Conservation (phyloP, 1,284 basidiomycete genomes). For the Amylostereum areolatum region DNA sequence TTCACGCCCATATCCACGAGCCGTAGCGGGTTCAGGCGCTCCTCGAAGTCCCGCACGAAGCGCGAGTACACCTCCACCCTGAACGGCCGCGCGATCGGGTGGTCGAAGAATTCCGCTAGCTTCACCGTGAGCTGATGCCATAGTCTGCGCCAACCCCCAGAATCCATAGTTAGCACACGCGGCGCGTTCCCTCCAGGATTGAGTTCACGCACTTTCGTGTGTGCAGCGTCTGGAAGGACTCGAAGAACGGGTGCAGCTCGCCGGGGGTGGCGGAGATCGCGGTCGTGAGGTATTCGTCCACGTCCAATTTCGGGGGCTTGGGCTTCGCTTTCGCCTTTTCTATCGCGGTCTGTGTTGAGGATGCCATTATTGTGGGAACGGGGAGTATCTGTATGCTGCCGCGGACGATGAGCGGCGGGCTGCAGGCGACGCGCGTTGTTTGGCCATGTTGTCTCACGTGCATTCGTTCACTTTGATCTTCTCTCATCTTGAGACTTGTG, state of each 20-base stretch:
- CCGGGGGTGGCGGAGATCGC: constrained; percentile 65
- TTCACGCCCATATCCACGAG: constrained; percentile 90
- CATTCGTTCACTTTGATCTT: too few species aligned
- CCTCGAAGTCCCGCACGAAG: constrained; percentile 76
- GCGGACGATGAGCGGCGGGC: too few species aligned
- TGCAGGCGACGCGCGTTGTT: too few species aligned
- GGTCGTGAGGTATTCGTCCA: constrained; percentile 71
- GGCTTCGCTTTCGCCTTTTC: constrained; percentile 17
- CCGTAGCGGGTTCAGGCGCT: constrained; percentile 82
- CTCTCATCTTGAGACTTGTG: too few species aligned
- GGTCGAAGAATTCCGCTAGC: constrained; percentile 80
- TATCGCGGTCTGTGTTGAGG: too few species aligned
- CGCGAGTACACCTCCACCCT: constrained; percentile 84
- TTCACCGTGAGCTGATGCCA: constrained; percentile 96
- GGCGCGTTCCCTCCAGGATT: background rate
- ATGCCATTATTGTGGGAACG: too few species aligned
- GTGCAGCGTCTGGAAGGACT: constrained; percentile 68
- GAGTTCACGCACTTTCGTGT: constrained; percentile 66
- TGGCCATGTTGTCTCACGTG: too few species aligned
- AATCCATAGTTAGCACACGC: background rate
- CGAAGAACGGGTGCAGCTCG: constrained; percentile 77
- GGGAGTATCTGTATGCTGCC: too few species aligned
- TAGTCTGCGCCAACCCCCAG: constrained; percentile 60
- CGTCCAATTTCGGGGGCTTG: constrained; percentile 53
- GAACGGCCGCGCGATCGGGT: constrained; percentile 67